Conservation (phyloP, 148 eudicot genomes). For the Dianthus caryophyllus region DNA sequence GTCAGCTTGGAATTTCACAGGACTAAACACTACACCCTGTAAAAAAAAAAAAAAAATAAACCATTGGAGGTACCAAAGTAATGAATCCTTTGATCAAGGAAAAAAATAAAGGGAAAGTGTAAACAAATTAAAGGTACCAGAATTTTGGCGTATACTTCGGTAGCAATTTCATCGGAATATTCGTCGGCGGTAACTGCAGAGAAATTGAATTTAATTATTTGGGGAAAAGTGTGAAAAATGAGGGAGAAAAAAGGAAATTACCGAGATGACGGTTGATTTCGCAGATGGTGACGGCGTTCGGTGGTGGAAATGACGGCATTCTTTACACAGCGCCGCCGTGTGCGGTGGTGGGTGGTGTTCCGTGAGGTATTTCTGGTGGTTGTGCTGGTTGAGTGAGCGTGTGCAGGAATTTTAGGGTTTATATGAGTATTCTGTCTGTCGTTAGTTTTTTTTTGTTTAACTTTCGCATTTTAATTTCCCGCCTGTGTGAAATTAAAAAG, state of each 20-base stretch:
- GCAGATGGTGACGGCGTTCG: constrained; percentile 79
- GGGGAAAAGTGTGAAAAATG: neutral
- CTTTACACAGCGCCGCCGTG: constrained; percentile 19
- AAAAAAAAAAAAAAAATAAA: neutral
- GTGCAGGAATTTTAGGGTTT: too few relatives aligned
- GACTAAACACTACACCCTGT: constrained; percentile 72
- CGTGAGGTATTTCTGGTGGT: too few relatives aligned
- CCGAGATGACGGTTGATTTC: constrained; percentile 87
- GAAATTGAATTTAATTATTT: neutral
- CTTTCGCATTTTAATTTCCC: too few relatives aligned
- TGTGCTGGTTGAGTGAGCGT: too few relatives aligned
- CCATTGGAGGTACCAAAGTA: neutral
- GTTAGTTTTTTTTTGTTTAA: too few relatives aligned
- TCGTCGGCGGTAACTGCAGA: constrained; percentile 69
- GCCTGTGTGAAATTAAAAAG: too few relatives aligned
- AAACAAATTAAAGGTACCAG: constrained; percentile 34
- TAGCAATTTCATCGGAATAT: constrained; percentile 66
- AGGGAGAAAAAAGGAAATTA: constrained; percentile 22
- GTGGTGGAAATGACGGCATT: constrained; percentile 82
- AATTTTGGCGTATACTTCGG: constrained; percentile 61
- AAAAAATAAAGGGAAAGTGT: too few relatives aligned
- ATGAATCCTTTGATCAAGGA: too few relatives aligned
- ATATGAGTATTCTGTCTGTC: too few relatives aligned
- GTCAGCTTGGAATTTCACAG: constrained; percentile 55
- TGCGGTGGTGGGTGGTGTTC: too few relatives aligned